Percentiles rank a stretch among this genome's conserved stretches.
These are phyloP conservation scores for Nigrospora osmanthi DNA, from an alignment of 2,329 filamentous ascomycete genomes.

Conservation along the genomic window DNA sequence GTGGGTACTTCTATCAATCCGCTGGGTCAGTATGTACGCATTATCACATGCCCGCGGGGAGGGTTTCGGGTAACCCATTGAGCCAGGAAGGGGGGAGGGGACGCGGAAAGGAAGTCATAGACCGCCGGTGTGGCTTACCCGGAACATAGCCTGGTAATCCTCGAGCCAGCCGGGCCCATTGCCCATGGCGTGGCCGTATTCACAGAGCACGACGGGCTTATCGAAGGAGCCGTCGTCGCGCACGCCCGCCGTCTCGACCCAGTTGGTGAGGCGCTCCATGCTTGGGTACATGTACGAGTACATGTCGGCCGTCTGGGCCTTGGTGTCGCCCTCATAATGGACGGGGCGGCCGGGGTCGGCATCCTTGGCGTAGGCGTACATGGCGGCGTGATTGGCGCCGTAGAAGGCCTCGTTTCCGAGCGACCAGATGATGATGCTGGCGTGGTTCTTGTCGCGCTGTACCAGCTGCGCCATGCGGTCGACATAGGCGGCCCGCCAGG, in stretches of 20 bases:
- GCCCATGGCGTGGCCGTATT: slow-evolving; percentile 61
- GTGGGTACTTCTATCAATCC: slow-evolving; percentile 33
- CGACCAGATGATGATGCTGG: slow-evolving; percentile 63
- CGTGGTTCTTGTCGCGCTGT: slow-evolving; percentile 50
- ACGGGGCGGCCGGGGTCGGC: slow-evolving; percentile 50
- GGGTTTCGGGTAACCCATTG: no score
- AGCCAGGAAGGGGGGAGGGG: no score
- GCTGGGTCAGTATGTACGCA: no score
- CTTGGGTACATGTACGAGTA: slow-evolving; percentile 60
- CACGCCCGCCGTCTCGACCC: slow-evolving; percentile 34
- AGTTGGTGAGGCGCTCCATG: slow-evolving; percentile 39
- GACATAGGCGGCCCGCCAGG: slow-evolving; percentile 57
- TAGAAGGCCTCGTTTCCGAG: slow-evolving; percentile 68
- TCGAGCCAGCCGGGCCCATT: slow-evolving; percentile 64
- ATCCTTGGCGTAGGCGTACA: slow-evolving; percentile 55
- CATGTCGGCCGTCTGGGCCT: slow-evolving; percentile 56
- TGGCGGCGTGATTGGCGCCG: slow-evolving; percentile 57
- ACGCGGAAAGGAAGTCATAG: no score
- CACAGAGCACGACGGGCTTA: slow-evolving; percentile 53
- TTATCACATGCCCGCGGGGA: no score
- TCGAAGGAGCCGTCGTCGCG: slow-evolving; percentile 31
- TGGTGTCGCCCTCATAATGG: slow-evolving; percentile 58
- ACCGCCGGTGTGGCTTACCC: slow-evolving; percentile 9
- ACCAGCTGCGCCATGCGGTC: slow-evolving; percentile 60
- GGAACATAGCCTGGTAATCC: slow-evolving; percentile 60